Percentiles rank a stretch among this genome's conserved stretches.
These are phyloP conservation scores for Apiotrichum sp. DNA, from an alignment of 1,284 basidiomycete species.

Conservation along the genomic window DNA sequence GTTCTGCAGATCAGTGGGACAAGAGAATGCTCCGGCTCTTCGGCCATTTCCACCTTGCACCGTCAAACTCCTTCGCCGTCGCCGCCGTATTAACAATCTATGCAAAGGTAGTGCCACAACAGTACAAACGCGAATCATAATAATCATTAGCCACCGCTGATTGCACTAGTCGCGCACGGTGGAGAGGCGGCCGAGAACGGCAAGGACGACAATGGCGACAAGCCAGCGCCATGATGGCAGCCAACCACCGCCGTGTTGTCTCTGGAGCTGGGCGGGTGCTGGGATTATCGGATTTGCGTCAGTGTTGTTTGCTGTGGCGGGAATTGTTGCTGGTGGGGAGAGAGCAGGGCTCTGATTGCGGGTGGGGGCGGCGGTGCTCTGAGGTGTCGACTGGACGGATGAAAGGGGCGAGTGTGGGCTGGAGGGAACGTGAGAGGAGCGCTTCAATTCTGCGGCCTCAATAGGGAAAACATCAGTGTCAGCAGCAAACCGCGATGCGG, in stretches of 20 bases:
- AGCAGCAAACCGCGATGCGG: background rate
- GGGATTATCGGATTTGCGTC: background rate
- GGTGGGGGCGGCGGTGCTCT: constrained; percentile 1
- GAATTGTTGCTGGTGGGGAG: background rate
- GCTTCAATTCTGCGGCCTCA: constrained; percentile 10
- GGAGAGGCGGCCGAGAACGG: constrained; percentile 37
- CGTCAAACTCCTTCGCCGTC: too few relatives aligned
- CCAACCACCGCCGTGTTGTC: constrained; percentile 19
- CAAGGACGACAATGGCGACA: constrained; percentile 34
- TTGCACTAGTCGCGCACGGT: background rate
- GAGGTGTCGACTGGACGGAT: constrained; percentile 5
- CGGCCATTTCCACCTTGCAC: too few relatives aligned
- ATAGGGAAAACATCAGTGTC: constrained; percentile 6
- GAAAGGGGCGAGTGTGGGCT: constrained; percentile 7
- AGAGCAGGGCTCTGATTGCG: constrained; percentile 5
- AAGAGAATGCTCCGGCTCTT: too few relatives aligned
- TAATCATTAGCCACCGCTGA: background rate
- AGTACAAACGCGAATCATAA: background rate
- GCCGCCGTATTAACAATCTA: background rate
- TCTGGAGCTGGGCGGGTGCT: constrained; percentile 1
- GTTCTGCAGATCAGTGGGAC: too few relatives aligned
- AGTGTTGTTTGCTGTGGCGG: background rate
- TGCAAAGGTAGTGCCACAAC: constrained; percentile 4
- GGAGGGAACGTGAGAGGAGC: background rate
- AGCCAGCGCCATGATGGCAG: constrained; percentile 40